Conservation (phyloP, 1,139 yeast genomes). For the Tardiomyces blankii region DNA sequence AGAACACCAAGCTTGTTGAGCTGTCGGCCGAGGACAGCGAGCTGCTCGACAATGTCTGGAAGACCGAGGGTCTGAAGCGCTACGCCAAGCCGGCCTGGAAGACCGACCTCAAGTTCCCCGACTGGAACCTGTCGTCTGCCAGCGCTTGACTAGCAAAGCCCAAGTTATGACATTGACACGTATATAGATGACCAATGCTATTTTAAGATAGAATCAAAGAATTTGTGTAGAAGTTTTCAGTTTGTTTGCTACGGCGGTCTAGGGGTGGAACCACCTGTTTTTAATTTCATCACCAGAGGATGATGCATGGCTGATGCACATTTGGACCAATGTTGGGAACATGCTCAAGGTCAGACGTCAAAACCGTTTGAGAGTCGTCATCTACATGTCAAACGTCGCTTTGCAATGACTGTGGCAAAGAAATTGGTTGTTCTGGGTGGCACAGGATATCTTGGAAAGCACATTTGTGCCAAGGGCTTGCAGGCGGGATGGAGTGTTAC, state of each 20-base stretch:
- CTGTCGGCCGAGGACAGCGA: conserved; percentile 46
- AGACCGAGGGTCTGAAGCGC: conserved; percentile 38
- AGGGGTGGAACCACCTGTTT: no score
- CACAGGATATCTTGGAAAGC: conserved; percentile 58
- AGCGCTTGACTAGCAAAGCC: neutral
- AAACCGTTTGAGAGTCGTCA: no score
- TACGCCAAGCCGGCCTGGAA: conserved; percentile 32
- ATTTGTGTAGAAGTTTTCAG: no score
- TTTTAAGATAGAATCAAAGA: no score
- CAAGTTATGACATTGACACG: neutral
- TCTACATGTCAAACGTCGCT: no score
- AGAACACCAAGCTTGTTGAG: conserved; percentile 43
- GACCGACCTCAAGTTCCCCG: conserved; percentile 22
- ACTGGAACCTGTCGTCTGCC: conserved; percentile 14
- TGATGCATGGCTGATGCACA: no score
- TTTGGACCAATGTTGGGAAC: neutral
- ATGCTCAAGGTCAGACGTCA: no score
- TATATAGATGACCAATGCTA: no score
- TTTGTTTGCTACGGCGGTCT: no score
- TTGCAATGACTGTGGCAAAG: neutral
- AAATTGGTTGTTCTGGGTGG: conserved; percentile 69
- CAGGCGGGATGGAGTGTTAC: conserved; percentile 52
- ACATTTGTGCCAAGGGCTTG: conserved; percentile 62
- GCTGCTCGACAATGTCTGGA: conserved; percentile 33
- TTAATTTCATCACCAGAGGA: no score